These are phyloP conservation scores for Penicillium sp. DNA, from an alignment of 2,329 filamentous ascomycete species.

Conservation along the genomic window DNA sequence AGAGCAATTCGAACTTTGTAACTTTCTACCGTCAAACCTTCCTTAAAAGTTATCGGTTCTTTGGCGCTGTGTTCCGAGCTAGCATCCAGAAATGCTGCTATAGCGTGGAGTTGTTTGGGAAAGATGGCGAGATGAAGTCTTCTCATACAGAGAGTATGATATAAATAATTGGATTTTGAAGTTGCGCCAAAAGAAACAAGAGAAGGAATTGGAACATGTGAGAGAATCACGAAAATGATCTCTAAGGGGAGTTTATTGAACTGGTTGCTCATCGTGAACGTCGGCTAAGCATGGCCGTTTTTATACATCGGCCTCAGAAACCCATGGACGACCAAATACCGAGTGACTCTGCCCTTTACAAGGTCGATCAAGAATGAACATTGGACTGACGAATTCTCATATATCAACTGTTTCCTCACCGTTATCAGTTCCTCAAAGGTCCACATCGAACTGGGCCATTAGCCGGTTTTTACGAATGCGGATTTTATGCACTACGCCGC, in stretches of 20 bases:
- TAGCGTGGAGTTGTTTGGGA: slow-evolving; percentile 28
- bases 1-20: slow-evolving; percentile 16
- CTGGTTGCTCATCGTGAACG: background rate
- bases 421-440: background rate
- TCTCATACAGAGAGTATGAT: slow-evolving; percentile 26
- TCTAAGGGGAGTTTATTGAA: slow-evolving; percentile 28
- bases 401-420: background rate
- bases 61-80: slow-evolving; percentile 19
- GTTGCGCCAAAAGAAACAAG: slow-evolving; percentile 30
- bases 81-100: slow-evolving; percentile 28
- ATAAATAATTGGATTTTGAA: slow-evolving; percentile 24
- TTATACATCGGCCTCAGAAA: background rate
- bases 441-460: background rate
- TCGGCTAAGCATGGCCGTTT: background rate
- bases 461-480: background rate
- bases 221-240: slow-evolving; percentile 28
- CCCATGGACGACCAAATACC: background rate
- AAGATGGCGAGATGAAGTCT: slow-evolving; percentile 31
- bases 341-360: background rate
- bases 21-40: slow-evolving; percentile 2
- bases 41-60: slow-evolving; percentile 2
- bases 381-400: background rate
- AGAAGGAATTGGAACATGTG: slow-evolving; percentile 25
- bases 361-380: background rate
- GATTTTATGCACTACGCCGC: background rate